phyloP scores from a whole-genome alignment of 208 protist species.

The Strigomonas culicis region DNA sequence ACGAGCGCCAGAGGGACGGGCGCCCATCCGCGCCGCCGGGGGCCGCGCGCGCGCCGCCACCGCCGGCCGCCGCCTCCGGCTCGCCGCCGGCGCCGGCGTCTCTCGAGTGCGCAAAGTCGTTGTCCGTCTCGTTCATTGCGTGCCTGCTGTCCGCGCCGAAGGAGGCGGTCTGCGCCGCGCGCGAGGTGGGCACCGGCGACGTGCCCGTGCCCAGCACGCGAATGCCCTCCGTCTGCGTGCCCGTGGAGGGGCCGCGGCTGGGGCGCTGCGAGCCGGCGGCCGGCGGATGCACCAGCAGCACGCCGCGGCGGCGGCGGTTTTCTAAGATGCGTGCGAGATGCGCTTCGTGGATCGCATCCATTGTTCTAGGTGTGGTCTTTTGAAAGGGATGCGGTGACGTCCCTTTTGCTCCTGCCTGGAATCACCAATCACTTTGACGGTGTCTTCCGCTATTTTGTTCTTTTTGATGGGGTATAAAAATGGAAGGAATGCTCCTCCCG shows the following conservation, averaged over 20 bases:
- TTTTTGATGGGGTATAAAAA: slow-evolving; percentile 2
- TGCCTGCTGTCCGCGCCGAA: not conserved
- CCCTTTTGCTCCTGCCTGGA: not conserved
- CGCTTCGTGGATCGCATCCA: slow-evolving; percentile 67
- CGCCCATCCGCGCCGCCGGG: too few species aligned
- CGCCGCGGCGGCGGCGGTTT: slow-evolving; percentile 56
- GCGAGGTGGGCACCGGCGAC: slow-evolving; percentile 6
- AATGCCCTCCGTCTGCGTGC: slow-evolving; percentile 23
- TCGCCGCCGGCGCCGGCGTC: not conserved
- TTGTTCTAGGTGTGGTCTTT: too few species aligned
- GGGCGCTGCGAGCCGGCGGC: not conserved
- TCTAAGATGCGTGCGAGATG: slow-evolving; percentile 74
- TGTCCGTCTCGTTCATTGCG: not conserved
- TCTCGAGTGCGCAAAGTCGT: not conserved
- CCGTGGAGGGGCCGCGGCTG: slow-evolving; percentile 17
- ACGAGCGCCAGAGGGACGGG: not conserved
- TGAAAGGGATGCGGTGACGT: too few species aligned
- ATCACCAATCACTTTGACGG: too few species aligned
- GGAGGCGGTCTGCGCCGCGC: slow-evolving; percentile 6
- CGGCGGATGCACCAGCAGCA: slow-evolving; percentile 19
- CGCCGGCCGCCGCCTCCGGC: not conserved
- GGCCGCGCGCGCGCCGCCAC: too few species aligned
- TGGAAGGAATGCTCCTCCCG: not conserved
- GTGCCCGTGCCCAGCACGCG: slow-evolving; percentile 1
- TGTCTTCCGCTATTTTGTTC: not conserved